Base-by-base conservation (phyloP, 2,329 filamentous ascomycete genomes). In the Xylaria sp. region DNA sequence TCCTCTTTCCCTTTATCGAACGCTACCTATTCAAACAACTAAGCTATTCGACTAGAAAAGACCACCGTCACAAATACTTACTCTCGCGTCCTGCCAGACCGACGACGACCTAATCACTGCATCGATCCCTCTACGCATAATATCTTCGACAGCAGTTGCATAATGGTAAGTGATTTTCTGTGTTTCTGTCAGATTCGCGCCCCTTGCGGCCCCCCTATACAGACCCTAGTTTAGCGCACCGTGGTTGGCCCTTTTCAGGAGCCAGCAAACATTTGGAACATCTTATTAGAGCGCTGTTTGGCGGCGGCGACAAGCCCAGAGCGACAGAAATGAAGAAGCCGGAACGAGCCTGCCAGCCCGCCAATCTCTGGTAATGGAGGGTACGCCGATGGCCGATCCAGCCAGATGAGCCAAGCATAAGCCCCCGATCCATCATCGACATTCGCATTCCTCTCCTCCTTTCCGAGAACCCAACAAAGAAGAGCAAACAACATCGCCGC, bases 141-240 rank as follows among this genome's bases (percentile, higher is more conserved):
- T 44, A 37, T 16, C 18, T 34, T 49, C 44, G 35, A 42, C 7
- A 44, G 35, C 49, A 37, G 10, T 18, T 46, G 42, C 44, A 52
- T 39, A 62, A 71, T 71, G 69, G 69, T 71, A 61, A 67, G 69
- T 70, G 18, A 30, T 53, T 48, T 48, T 19, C 11, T 53, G 23
- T 19, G 11, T n/a, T 46, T n/a, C 13, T 46, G 11, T 42, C 37
- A 9, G 37, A 46, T 13, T 46, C 66, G 62, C 61, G 51, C 68
- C 49, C 67, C 67, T 69, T 67, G 57, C 60, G 69, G 60, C 63
- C 66, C 65, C 65, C 68, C 65, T 61, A 66, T 63, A 51, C 30
- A 8, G 49, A 66, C 66, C 66, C 66, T 58, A 57, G 66, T 68
- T 70, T 71, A 71, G 70, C 61, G 67, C 62, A 46, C 56, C 62